Base-by-base conservation (phyloP, 1,284 basidiomycete genomes). In the Ustilago loliicola region DNA sequence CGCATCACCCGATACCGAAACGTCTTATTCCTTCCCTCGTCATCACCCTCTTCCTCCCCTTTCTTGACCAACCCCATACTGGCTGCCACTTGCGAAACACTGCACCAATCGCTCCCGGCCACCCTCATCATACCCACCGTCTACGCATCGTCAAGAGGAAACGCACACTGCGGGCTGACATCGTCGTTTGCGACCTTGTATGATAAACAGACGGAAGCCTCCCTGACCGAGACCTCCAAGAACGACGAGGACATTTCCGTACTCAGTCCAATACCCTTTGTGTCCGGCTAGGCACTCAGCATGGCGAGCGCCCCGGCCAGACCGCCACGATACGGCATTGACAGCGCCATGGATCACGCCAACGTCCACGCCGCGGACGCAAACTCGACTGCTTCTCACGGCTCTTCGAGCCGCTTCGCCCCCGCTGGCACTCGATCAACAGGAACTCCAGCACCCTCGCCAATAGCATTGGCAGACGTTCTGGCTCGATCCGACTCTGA, bases 381-480 rank as follows among this genome's bases (percentile, higher is more conserved):
- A 52, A 60, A 70, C 32, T 76, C 73, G 2, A 76, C 68, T 53
- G 63, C 73, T 34, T 76, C 73, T 13, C 73, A 76, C 48, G 73
- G 68, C 36, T 76, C 73, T 8, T 71, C 68, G 11, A 72, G 73
- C 29, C 73, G 73, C 40, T 71, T 61, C 40, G 34, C 59, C 9
- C 56, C 74, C 3, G 62, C 62, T 11, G 73, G 74, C 32, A 72
- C 74, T 19, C 74, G 74, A 17, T 67, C 74, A 21, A 63, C 58
- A 4, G 58, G 61, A 7, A 61, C 69, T 2, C 69, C 68, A 3
- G 61, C 72, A 4, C 72, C 76, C 2, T 40, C 73, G 13, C 82
- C 81, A 4, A 77, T 83, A 45, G 68, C 80, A 2, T 30, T 83
- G 30, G 72, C 73, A 4, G 81, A 84, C 15, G 82, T 66, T 1